Percentiles rank a stretch among this genome's conserved stretches.
Conservation (phyloP, 768 basidiomycete species). For the Boletus edulis region DNA sequence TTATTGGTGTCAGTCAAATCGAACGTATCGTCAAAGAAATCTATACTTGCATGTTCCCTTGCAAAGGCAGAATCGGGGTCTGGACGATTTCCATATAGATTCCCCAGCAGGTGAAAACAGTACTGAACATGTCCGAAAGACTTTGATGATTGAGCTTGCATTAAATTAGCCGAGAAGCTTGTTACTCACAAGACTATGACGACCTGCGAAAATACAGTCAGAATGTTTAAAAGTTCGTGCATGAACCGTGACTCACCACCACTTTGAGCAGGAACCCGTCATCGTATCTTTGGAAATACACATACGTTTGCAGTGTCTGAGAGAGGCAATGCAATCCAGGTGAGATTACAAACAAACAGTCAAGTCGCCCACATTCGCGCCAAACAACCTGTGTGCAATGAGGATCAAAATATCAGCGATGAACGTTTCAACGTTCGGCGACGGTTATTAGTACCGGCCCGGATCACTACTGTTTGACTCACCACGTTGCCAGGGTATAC, state of each 20-base stretch:
- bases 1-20: background rate
- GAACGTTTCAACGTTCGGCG: too few species aligned
- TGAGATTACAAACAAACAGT: background rate
- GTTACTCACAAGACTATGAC: conserved; percentile 3
- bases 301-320: conserved; percentile 9
- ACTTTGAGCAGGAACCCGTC: conserved; percentile 1
- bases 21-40: background rate
- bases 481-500: conserved; percentile 15
- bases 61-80: background rate
- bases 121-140: conserved; percentile 13
- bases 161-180: background rate
- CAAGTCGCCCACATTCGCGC: conserved; percentile 3
- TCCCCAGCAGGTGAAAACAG: conserved; percentile 8
- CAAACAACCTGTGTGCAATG: conserved; percentile 9
- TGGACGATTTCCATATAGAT: conserved; percentile 7
- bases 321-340: background rate
- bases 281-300: conserved; percentile 9
- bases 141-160: background rate
- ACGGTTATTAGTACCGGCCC: too few species aligned
- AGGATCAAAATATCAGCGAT: background rate
- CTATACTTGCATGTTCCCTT: conserved; percentile 5
- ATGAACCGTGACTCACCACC: conserved; percentile 1
- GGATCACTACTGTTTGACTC: background rate
- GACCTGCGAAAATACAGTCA: background rate
- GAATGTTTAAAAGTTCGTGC: background rate